phyloP scores from a whole-genome alignment of 1,284 basidiomycete species.

The Termitomyces sp. region DNA sequence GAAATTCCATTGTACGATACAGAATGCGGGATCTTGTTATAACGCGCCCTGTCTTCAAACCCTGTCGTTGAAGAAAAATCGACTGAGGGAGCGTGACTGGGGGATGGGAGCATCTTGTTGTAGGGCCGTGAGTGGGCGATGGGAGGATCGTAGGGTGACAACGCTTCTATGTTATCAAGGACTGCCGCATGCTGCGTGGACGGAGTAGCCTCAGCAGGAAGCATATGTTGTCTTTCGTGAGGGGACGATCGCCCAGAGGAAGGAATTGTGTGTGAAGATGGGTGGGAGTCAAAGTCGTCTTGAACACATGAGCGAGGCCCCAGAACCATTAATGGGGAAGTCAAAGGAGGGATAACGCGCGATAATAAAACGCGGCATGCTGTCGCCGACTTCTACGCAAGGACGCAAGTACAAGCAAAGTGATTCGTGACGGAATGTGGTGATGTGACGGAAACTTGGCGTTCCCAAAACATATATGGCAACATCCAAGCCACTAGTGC shows the following conservation, averaged over 20 bases:
- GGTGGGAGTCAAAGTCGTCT: slow-evolving; percentile 8
- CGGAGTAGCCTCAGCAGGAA: slow-evolving; percentile 1
- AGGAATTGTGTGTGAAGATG: not conserved
- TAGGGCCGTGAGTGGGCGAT: not conserved
- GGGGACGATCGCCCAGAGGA: slow-evolving; percentile 9
- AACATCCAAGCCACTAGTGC: not conserved
- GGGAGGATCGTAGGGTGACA: not conserved
- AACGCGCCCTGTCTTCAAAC: not conserved
- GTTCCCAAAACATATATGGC: slow-evolving; percentile 1
- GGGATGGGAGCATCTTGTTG: not conserved
- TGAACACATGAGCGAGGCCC: slow-evolving; percentile 12
- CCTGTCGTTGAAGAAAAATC: not conserved
- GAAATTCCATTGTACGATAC: slow-evolving; percentile 11
- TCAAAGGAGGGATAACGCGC: not conserved
- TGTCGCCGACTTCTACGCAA: slow-evolving; percentile 11
- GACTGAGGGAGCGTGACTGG: not conserved
- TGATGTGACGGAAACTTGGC: slow-evolving; percentile 13
- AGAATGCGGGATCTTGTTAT: slow-evolving; percentile 3
- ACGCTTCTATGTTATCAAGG: not conserved
- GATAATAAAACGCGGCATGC: slow-evolving; percentile 10
- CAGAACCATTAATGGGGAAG: slow-evolving; percentile 12
- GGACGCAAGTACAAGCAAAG: not conserved
- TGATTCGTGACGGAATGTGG: slow-evolving; percentile 7
- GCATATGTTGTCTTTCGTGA: slow-evolving; percentile 15
- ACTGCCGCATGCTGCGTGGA: slow-evolving; percentile 8